Evolutionary conservation across 2,329 filamentous ascomycete genomes (phyloP).

Genomic region (Colletotrichum sp.): DNA sequence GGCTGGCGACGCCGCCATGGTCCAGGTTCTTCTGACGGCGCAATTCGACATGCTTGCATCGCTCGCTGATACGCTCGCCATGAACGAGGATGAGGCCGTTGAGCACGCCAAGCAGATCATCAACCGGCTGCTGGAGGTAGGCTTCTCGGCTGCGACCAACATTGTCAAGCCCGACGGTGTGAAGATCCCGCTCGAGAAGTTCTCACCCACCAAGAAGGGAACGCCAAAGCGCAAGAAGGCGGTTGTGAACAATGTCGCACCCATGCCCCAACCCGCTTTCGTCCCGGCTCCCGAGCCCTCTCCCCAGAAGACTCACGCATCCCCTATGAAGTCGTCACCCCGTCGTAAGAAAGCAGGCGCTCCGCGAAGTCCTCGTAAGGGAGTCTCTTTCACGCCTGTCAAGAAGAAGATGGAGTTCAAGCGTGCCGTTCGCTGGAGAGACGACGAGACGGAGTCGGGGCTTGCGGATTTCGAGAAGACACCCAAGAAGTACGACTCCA

Average conservation of each 20-base stretch:
- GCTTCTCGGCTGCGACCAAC: conserved; percentile 76
- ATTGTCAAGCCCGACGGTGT: conserved; percentile 89
- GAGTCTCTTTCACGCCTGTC: conserved; percentile 80
- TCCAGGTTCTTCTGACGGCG: conserved; percentile 85
- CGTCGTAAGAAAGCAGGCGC: conserved; percentile 72
- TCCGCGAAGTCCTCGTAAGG: conserved; percentile 57
- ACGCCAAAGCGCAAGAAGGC: conserved; percentile 78
- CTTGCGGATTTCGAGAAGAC: conserved; percentile 93
- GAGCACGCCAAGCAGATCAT: conserved; percentile 80
- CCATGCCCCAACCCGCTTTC: conserved; percentile 50
- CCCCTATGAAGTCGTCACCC: conserved; percentile 80
- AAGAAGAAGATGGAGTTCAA: conserved; percentile 76
- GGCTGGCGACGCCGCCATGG: conserved; percentile 74
- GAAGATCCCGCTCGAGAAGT: conserved; percentile 64
- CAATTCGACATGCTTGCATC: conserved; percentile 92
- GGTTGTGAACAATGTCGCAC: conserved; percentile 43
- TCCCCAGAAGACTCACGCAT: conserved; percentile 35
- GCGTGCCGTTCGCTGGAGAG: conserved; percentile 87
- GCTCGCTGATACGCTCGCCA: conserved; percentile 78
- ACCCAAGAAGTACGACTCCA: conserved; percentile 69
- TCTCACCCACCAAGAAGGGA: conserved; percentile 73
- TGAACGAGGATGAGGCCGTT: conserved; percentile 85
- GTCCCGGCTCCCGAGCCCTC: conserved; percentile 31
- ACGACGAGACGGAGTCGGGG: conserved; percentile 83
- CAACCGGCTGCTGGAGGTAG: conserved; percentile 77